Conservation (phyloP, 495 filamentous ascomycete species). For the Bacidia rubella region DNA sequence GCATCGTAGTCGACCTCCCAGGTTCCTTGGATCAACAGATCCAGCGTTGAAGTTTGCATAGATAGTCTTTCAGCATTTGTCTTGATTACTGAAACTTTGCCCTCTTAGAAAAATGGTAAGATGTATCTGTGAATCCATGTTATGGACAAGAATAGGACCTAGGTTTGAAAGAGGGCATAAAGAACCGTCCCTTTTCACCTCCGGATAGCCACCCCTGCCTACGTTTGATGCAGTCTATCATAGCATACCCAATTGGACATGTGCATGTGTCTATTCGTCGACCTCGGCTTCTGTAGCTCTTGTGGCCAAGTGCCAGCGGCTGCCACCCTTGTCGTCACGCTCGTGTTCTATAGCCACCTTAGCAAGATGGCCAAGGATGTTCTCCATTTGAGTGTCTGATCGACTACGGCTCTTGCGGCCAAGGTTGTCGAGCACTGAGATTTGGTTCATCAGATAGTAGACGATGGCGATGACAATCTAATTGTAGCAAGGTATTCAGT, state of each 20-base stretch:
- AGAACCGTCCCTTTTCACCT: background rate
- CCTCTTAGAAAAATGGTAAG: background rate
- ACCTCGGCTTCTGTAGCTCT: conserved; percentile 55
- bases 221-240: background rate
- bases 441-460: conserved; percentile 55
- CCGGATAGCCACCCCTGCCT: background rate
- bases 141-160: conserved; percentile 4
- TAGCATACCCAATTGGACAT: background rate
- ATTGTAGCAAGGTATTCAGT: background rate
- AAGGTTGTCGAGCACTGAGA: conserved; percentile 58
- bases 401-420: conserved; percentile 64
- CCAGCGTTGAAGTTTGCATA: too few species aligned
- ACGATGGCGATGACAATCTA: conserved; percentile 60
- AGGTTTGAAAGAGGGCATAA: background rate
- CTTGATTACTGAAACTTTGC: background rate
- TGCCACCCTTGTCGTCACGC: conserved; percentile 38
- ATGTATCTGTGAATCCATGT: conserved; percentile 1
- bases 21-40: too few species aligned
- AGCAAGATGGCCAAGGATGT: conserved; percentile 60
- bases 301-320: conserved; percentile 46
- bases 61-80: background rate
- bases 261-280: conserved; percentile 40
- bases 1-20: too few species aligned
- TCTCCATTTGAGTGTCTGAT: conserved; percentile 68
- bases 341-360: conserved; percentile 66